Evolutionary conservation across 2,329 filamentous ascomycete species (phyloP).

Genomic region (Mycosphaerella arachidis): DNA sequence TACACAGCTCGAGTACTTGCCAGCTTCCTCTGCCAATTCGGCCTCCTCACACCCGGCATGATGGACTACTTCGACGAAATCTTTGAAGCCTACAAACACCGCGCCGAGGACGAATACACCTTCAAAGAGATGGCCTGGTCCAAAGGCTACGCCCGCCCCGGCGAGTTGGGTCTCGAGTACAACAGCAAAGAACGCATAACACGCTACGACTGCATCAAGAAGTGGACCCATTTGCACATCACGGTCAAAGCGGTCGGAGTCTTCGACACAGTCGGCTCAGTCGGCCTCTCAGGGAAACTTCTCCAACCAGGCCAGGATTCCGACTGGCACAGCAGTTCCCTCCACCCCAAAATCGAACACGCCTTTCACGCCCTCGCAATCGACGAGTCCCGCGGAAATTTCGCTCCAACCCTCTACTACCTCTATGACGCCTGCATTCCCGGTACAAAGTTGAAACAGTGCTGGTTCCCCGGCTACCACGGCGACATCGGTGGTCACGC

Average conservation of each 20-base stretch:
- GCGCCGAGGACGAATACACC: constrained; percentile 2
- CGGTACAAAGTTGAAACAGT: constrained; percentile 41
- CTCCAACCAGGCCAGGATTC: constrained; percentile 14
- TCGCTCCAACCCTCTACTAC: constrained; percentile 47
- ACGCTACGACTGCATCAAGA: constrained; percentile 14
- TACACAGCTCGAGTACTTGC: constrained; percentile 29
- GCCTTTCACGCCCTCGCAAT: constrained; percentile 52
- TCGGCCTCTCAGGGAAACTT: constrained; percentile 20
- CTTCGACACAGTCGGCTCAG: constrained; percentile 43
- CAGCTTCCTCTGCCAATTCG: constrained; percentile 23
- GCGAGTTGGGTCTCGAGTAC: constrained; percentile 14
- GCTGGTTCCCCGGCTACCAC: constrained; percentile 52
- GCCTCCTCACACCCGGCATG: constrained; percentile 20
- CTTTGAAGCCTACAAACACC: constrained; percentile 7
- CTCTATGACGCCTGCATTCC: constrained; percentile 17
- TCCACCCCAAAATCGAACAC: constrained; percentile 39
- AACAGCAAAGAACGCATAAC: constrained; percentile 5
- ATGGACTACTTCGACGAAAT: constrained; percentile 14
- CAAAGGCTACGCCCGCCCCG: constrained; percentile 7
- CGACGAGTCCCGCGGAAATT: constrained; percentile 48
- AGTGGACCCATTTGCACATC: constrained; percentile 21
- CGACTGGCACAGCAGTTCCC: constrained; percentile 16
- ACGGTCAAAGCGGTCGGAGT: constrained; percentile 41
- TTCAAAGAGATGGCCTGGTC: constrained; percentile 18
- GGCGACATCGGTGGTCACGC: constrained; percentile 47